Percentiles rank a stretch among this genome's conserved stretches.
phyloP scores from a whole-genome alignment of 208 protist species.

The Kentomonas sorsogonicus region DNA sequence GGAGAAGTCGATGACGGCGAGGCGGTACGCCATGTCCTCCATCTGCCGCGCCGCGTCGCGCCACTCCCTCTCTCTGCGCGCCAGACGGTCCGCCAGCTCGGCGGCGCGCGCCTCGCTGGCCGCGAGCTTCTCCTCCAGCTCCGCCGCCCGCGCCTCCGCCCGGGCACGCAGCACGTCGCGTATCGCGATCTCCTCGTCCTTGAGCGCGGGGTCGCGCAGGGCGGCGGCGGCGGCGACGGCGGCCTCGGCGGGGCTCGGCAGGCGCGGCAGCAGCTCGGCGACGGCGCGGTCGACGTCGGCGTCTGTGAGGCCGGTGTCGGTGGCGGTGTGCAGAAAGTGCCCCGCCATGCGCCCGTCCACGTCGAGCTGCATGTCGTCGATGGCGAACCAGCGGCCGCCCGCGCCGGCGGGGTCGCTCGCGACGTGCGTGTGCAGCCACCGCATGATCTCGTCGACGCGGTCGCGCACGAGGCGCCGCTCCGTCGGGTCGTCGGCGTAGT shows the following conservation, averaged over 20 bases:
- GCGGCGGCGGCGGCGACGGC: constrained; percentile 25
- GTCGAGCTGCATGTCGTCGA: constrained; percentile 87
- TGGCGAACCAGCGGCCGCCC: constrained; percentile 77
- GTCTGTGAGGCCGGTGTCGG: constrained; percentile 61
- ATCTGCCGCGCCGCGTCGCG: constrained; percentile 32
- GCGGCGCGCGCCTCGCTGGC: constrained; percentile 16
- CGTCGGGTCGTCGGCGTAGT: constrained; percentile 69
- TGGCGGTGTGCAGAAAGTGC: constrained; percentile 75
- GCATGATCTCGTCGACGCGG: constrained; percentile 73
- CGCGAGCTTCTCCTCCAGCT: constrained; percentile 27
- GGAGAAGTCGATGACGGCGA: constrained; percentile 55
- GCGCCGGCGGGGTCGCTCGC: constrained; percentile 62
- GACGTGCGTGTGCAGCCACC: constrained; percentile 75
- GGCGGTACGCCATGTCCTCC: constrained; percentile 68
- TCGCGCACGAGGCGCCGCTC: constrained; percentile 82
- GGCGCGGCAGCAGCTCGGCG: constrained; percentile 22
- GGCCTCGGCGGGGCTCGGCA: constrained; percentile 36
- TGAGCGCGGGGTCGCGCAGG: constrained; percentile 49
- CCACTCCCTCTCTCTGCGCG: constrained; percentile 22
- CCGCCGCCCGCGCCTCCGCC: constrained; percentile 6
- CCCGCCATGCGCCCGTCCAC: constrained; percentile 69
- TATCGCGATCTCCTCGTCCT: constrained; percentile 67
- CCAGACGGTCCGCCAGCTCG: constrained; percentile 11
- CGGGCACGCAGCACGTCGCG: constrained; percentile 29
- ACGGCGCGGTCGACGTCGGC: constrained; percentile 35